A percentile compares a stretch with the other conserved stretches of the same genome.
phyloP scores from a whole-genome alignment of 306 rosid genomes.

The Gleditsia sinensis region DNA sequence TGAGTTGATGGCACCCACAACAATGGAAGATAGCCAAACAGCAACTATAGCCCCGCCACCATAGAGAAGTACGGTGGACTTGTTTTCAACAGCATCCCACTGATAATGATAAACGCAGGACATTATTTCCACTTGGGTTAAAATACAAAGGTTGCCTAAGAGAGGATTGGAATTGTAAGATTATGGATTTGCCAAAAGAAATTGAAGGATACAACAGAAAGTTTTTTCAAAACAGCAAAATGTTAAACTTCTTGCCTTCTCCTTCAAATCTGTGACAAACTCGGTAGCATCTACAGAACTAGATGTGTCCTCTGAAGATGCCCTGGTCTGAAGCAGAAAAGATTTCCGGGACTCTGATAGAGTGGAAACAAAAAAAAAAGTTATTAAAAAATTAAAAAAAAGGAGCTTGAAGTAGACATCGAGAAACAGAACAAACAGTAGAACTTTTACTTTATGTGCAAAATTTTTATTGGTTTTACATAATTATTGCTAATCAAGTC shows the following conservation, averaged over 20 bases:
- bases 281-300: slow-evolving; percentile 64
- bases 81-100: slow-evolving; percentile 99
- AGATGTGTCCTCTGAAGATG: slow-evolving; percentile 90
- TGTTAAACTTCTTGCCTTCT: slow-evolving; percentile 64
- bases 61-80: slow-evolving; percentile 84
- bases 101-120: slow-evolving; percentile 39
- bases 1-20: slow-evolving; percentile 90
- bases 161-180: background rate
- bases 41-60: slow-evolving; percentile 93
- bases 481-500: background rate
- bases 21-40: slow-evolving; percentile 86
- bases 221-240: slow-evolving; percentile 17
- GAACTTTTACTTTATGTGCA: background rate
- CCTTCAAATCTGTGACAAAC: slow-evolving; percentile 84
- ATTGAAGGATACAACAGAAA: slow-evolving; percentile 23
- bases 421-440: slow-evolving; percentile 2
- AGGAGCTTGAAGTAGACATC: background rate
- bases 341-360: slow-evolving; percentile 46
- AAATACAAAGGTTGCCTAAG: slow-evolving; percentile 14
- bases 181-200: slow-evolving; percentile 17
- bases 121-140: slow-evolving; percentile 29
- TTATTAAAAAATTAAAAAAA: background rate
- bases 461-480: background rate
- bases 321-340: slow-evolving; percentile 64
- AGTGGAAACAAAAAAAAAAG: slow-evolving; percentile 14